Evolutionary conservation across 768 basidiomycete genomes (phyloP).

Genomic region (Rhizopogon vesiculosus): DNA sequence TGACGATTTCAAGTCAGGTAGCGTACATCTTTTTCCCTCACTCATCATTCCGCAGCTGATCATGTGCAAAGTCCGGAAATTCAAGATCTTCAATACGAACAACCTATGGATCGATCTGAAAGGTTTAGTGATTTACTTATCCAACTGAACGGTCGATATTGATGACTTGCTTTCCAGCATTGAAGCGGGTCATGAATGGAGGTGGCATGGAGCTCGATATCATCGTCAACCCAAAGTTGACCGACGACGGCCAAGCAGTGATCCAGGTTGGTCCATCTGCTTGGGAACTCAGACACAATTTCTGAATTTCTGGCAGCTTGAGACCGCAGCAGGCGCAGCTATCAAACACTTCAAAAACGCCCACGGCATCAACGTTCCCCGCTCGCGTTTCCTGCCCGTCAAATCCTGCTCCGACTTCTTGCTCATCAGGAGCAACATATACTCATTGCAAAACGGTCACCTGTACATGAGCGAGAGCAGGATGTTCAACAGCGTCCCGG

Average conservation of each 20-base stretch:
- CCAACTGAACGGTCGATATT: neutral
- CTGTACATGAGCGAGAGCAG: slow-evolving; percentile 78
- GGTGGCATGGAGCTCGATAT: slow-evolving; percentile 91
- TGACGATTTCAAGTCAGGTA: slow-evolving; percentile 88
- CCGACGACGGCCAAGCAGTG: slow-evolving; percentile 81
- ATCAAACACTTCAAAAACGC: slow-evolving; percentile 92
- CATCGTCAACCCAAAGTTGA: slow-evolving; percentile 88
- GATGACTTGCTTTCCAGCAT: slow-evolving; percentile 39
- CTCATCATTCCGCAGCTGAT: slow-evolving; percentile 1
- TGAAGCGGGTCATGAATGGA: slow-evolving; percentile 86
- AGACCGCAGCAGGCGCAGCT: slow-evolving; percentile 91
- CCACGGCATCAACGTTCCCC: slow-evolving; percentile 92
- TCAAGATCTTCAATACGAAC: slow-evolving; percentile 93
- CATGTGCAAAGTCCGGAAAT: slow-evolving; percentile 59
- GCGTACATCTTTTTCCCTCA: slow-evolving; percentile 6
- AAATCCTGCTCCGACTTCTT: slow-evolving; percentile 86
- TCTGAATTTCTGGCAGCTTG: slow-evolving; percentile 42
- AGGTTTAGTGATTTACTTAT: slow-evolving; percentile 35
- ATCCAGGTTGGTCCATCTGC: slow-evolving; percentile 50
- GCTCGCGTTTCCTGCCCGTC: slow-evolving; percentile 89
- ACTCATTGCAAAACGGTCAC: slow-evolving; percentile 84
- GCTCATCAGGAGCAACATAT: slow-evolving; percentile 89
- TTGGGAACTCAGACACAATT: slow-evolving; percentile 1
- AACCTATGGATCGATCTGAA: slow-evolving; percentile 78
- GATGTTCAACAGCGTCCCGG: slow-evolving; percentile 87